Conservation (phyloP, 2,329 filamentous ascomycete species). For the Rachicladosporium sp. region DNA sequence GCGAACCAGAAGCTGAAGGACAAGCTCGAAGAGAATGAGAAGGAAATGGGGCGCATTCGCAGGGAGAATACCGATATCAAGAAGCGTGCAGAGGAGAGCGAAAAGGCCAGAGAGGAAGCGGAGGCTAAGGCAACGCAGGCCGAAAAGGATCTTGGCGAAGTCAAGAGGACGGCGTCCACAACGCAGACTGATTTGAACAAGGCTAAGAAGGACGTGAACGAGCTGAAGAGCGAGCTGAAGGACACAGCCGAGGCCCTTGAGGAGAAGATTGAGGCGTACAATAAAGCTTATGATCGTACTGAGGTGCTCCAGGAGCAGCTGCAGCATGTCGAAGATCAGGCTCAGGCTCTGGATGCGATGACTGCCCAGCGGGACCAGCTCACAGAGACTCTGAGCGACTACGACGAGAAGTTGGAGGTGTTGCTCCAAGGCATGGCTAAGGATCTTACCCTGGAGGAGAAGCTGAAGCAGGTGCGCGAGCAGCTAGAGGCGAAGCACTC, state of each 20-base stretch:
- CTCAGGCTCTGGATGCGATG: neutral
- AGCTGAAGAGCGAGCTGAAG: neutral
- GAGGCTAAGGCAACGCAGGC: neutral
- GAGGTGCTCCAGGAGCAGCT: neutral
- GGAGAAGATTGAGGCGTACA: neutral
- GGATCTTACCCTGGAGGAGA: conserved; percentile 3
- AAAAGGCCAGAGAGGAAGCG: too few relatives aligned
- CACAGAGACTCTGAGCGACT: neutral
- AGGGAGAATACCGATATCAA: too few relatives aligned
- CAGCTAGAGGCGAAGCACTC: neutral
- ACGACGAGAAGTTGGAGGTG: neutral
- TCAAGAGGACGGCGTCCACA: neutral
- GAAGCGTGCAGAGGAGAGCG: too few relatives aligned
- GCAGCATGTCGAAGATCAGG: neutral
- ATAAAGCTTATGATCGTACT: neutral
- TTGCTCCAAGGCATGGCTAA: conserved; percentile 1
- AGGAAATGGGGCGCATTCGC: too few relatives aligned
- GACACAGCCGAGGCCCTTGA: neutral
- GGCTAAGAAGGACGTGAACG: neutral
- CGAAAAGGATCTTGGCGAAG: neutral
- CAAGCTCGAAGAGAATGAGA: too few relatives aligned
- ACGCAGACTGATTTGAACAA: neutral
- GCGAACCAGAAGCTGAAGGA: too few relatives aligned
- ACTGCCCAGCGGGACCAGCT: neutral
- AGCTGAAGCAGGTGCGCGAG: conserved; percentile 1